Evolutionary conservation across 2,329 filamentous ascomycete genomes (phyloP).

Genomic region (Ophiocordyceps robertsii): DNA sequence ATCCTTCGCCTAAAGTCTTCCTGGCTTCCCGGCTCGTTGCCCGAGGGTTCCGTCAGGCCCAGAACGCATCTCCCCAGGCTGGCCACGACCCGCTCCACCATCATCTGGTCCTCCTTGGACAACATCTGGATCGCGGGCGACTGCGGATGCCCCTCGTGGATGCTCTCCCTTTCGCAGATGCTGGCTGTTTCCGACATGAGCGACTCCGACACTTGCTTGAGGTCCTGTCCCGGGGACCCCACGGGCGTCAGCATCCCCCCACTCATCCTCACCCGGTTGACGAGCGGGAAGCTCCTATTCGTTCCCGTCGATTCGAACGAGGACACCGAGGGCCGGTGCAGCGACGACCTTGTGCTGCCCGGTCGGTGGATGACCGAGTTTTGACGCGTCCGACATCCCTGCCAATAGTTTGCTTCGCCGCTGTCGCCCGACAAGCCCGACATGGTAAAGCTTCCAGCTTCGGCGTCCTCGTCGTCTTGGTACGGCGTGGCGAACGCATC

Average conservation of each 20-base stretch:
- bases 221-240: slow-evolving; percentile 34
- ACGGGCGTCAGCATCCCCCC: slow-evolving; percentile 33
- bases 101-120: slow-evolving; percentile 41
- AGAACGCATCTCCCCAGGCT: slow-evolving; percentile 47
- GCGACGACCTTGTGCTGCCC: slow-evolving; percentile 22
- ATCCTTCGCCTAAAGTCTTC: slow-evolving; percentile 57
- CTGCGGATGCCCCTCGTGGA: slow-evolving; percentile 11
- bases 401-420: slow-evolving; percentile 9
- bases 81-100: slow-evolving; percentile 46
- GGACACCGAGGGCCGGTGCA: slow-evolving; percentile 42
- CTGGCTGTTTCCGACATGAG: slow-evolving; percentile 34
- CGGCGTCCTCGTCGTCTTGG: slow-evolving; percentile 7
- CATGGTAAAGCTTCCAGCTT: not conserved
- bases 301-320: slow-evolving; percentile 46
- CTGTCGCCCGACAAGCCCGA: not conserved
- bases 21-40: slow-evolving; percentile 42
- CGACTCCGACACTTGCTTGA: slow-evolving; percentile 32
- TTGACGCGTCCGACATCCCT: slow-evolving; percentile 9
- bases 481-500: slow-evolving; percentile 9
- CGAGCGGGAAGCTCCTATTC: slow-evolving; percentile 47
- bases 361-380: slow-evolving; percentile 29
- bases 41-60: slow-evolving; percentile 40
- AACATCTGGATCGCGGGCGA: slow-evolving; percentile 33
- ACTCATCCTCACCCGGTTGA: slow-evolving; percentile 35
- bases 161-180: slow-evolving; percentile 22